Conservation (phyloP, 805 yeast species). For the Ogataea siamensis region DNA sequence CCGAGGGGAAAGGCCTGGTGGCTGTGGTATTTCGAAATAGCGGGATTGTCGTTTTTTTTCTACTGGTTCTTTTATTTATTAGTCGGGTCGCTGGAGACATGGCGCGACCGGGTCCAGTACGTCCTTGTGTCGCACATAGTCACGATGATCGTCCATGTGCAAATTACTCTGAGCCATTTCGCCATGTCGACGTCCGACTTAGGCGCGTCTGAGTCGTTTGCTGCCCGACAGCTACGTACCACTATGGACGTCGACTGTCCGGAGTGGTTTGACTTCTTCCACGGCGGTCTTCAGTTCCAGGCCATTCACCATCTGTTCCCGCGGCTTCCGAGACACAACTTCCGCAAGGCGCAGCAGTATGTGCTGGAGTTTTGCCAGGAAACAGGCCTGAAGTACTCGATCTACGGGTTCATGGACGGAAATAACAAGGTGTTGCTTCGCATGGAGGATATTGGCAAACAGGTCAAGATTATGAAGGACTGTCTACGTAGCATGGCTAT, state of each 20-base stretch:
- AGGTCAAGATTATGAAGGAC: slow-evolving; percentile 71
- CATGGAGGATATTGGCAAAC: slow-evolving; percentile 73
- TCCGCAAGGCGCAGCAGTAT: slow-evolving; percentile 67
- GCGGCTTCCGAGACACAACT: slow-evolving; percentile 82
- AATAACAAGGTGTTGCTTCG: slow-evolving; percentile 67
- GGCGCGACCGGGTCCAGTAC: slow-evolving; percentile 53
- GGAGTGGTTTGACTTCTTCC: slow-evolving; percentile 84
- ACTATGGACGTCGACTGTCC: slow-evolving; percentile 97
- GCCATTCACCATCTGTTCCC: slow-evolving; percentile 91
- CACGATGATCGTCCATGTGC: slow-evolving; percentile 92
- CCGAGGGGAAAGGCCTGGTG: slow-evolving; percentile 86
- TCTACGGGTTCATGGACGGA: slow-evolving; percentile 81
- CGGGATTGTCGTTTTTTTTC: slow-evolving; percentile 65
- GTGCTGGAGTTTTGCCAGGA: slow-evolving; percentile 74
- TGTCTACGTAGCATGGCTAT: slow-evolving; percentile 64
- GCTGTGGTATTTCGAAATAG: slow-evolving; percentile 76
- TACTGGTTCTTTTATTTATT: slow-evolving; percentile 80
- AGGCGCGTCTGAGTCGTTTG: slow-evolving; percentile 76
- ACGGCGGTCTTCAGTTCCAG: slow-evolving; percentile 91
- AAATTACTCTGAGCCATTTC: slow-evolving; percentile 84
- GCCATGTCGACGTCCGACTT: slow-evolving; percentile 91
- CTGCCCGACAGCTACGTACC: slow-evolving; percentile 78
- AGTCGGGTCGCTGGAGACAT: slow-evolving; percentile 51
- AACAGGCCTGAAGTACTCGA: slow-evolving; percentile 75
- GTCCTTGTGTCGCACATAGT: slow-evolving; percentile 72